These are phyloP conservation scores for Dicorynia guianensis DNA, from an alignment of 306 rosid genomes.

Conservation along the genomic window DNA sequence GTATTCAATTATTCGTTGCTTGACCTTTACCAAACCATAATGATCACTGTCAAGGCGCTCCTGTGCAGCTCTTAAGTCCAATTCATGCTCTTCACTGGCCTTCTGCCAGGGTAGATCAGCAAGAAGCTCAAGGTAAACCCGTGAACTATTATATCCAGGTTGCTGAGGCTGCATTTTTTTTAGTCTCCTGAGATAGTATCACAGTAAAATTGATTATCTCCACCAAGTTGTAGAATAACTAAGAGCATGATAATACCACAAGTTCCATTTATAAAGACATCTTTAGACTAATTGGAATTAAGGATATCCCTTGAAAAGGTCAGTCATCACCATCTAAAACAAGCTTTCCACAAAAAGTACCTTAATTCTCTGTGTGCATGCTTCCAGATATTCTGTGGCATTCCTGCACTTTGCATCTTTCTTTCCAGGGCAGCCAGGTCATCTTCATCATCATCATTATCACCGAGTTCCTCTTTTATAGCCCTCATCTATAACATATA, in stretches of 20 bases:
- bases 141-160: constrained; percentile 94
- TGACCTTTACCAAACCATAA: constrained; percentile 90
- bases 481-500: constrained; percentile 85
- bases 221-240: constrained; percentile 28
- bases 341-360: constrained; percentile 46
- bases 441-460: constrained; percentile 94
- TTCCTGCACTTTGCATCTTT: constrained; percentile 96
- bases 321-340: constrained; percentile 20
- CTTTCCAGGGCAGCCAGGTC: constrained; percentile 90
- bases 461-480: constrained; percentile 99
- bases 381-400: constrained; percentile 96
- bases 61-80: constrained; percentile 87
- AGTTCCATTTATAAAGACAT: constrained; percentile 19
- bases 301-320: constrained; percentile 25
- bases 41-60: constrained; percentile 92
- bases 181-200: constrained; percentile 74
- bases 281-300: constrained; percentile 17
- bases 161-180: constrained; percentile 99
- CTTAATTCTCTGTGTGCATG: constrained; percentile 91
- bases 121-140: constrained; percentile 93
- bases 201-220: constrained; percentile 23
- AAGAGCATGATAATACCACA: constrained; percentile 4
- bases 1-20: constrained; percentile 94
- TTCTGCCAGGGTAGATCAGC: constrained; percentile 97
- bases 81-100: constrained; percentile 78